Evolutionary conservation across 1,284 basidiomycete species (phyloP), one percentile per base, ranked within the genome.

Genomic region (Melampsora occidentalis): DNA sequence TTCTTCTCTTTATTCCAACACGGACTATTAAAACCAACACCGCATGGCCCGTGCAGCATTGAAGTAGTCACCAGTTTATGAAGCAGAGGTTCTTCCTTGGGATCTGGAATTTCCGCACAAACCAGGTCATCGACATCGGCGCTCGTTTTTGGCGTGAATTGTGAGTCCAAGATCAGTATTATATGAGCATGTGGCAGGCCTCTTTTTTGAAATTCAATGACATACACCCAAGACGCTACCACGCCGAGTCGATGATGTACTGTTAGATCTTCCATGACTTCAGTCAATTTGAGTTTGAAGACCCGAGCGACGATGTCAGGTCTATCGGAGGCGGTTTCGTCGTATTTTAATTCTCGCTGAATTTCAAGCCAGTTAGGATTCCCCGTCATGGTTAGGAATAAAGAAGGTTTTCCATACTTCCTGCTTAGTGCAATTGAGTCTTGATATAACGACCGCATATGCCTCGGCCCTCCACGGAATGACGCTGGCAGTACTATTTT

Each of bases 311-410:
- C n/a, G 2, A 69, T 9, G 31, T 69, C 68, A 18, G 68, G 68
- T 33, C 49, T 22, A 59, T 69, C 31, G 14, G 25, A 9, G 1
- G 68, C 2, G 1, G 4, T 6, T 42, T 69, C n/a, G 12, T 57
- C 20, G n/a, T 31, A 33, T 22, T 57, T 49, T 2, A 68, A 49
- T 6, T 12, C 16, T 51, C 4, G 2, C 3, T 35, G 53, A 35
- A 85, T 85, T 78, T 85, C 84, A 4, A 80, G 81, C 84, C 85
- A 85, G 0, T 83, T 79, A 0, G 83, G 79, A 77, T 85, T 85
- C 79, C 83, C 84, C 0, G 83, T 84, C 80, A 84, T 81, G 0
- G 84, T 85, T 69, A 84, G 78, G 78, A 85, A 25, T 25, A 25
- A 25, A 0, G 25, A 25, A 25, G 25, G 25, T 25, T 25, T 25